Conservation (phyloP, 257 asterid genomes). For the Salvia miltiorrhiza region DNA sequence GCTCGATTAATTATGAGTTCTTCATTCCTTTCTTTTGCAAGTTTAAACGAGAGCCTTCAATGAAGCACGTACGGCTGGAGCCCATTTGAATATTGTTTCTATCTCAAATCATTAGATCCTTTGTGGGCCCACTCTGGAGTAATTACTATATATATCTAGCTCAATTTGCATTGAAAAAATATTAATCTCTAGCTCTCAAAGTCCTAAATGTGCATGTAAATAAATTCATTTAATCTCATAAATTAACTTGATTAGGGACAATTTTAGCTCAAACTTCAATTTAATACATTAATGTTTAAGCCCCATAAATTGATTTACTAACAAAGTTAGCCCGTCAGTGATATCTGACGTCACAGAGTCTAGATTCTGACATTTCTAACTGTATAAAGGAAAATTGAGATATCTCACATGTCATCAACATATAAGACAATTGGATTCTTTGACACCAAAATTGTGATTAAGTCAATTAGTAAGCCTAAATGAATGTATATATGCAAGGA, state of each 20-base stretch:
- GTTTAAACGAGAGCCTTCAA: not conserved
- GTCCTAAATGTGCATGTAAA: not conserved
- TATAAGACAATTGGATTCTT: too few species aligned
- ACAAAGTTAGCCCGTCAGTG: too few species aligned
- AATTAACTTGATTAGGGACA: too few species aligned
- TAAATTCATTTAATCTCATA: not conserved
- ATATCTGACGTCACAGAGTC: too few species aligned
- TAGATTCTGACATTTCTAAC: too few species aligned
- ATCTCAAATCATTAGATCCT: conserved; percentile 2
- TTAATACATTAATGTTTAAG: too few species aligned
- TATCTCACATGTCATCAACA: too few species aligned
- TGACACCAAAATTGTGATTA: too few species aligned
- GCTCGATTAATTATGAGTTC: not conserved
- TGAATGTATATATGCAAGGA: not conserved
- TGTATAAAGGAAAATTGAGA: too few species aligned
- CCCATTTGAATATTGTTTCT: not conserved
- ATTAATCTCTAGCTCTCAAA: not conserved
- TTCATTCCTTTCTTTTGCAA: not conserved
- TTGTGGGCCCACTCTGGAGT: not conserved
- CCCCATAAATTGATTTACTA: too few species aligned
- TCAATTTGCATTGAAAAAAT: not conserved
- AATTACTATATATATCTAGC: not conserved
- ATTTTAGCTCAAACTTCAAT: too few species aligned
- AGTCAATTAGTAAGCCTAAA: too few species aligned
- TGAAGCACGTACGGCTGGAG: not conserved